Conservation (phyloP, 805 yeast species). For the Metschnikowia gelsemii region DNA sequence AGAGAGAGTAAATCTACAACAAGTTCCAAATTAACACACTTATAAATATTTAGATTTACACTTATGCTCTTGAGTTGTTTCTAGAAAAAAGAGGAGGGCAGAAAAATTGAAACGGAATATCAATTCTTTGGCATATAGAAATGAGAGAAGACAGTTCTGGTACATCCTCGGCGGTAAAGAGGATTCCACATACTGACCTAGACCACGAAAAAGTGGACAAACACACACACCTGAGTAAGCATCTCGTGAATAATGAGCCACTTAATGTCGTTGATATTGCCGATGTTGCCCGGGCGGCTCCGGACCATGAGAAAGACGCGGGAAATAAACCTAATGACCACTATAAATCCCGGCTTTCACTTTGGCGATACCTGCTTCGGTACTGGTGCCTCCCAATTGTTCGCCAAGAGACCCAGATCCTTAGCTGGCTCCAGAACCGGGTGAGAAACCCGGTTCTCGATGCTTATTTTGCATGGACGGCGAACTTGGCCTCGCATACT, state of each 20-base stretch:
- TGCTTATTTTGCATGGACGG: constrained; percentile 79
- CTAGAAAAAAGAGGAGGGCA: too few species aligned
- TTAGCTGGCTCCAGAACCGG: constrained; percentile 55
- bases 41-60: too few species aligned
- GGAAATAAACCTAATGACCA: constrained; percentile 70
- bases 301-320: constrained; percentile 49
- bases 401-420: constrained; percentile 59
- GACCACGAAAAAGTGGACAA: too few species aligned
- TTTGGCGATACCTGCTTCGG: constrained; percentile 55
- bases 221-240: too few species aligned
- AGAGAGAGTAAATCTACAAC: too few species aligned
- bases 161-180: too few species aligned
- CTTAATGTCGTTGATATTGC: constrained; percentile 2
- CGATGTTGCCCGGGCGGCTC: not conserved
- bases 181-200: too few species aligned
- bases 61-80: too few species aligned
- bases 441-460: constrained; percentile 56
- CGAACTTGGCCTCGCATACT: constrained; percentile 89
- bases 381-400: constrained; percentile 53
- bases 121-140: too few species aligned
- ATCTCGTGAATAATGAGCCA: too few species aligned
- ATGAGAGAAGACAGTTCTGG: not conserved
- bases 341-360: constrained; percentile 57
- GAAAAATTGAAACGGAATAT: too few species aligned
- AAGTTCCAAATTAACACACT: too few species aligned